A percentile compares a stretch with the other conserved stretches of the same genome.
Evolutionary conservation across 1,139 yeast genomes (phyloP).

Genomic region (Hyphopichia pseudoburtonii): DNA sequence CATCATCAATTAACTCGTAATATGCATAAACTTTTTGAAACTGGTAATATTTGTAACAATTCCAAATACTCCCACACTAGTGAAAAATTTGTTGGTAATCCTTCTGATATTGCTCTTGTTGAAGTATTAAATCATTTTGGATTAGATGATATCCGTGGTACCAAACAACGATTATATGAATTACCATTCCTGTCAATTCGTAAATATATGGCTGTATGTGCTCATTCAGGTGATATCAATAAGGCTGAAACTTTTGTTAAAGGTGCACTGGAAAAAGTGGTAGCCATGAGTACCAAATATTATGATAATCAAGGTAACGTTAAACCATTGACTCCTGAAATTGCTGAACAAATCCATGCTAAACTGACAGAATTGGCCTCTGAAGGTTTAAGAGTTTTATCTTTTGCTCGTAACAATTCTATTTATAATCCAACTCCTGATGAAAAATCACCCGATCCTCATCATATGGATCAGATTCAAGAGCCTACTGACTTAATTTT

Average conservation of each 20-base stretch:
- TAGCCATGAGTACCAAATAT: slow-evolving; percentile 61
- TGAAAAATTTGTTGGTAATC: slow-evolving; percentile 81
- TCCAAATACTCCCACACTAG: slow-evolving; percentile 67
- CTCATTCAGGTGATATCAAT: slow-evolving; percentile 56
- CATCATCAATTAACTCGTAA: slow-evolving; percentile 52
- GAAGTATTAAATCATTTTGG: slow-evolving; percentile 74
- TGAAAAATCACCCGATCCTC: slow-evolving; percentile 32
- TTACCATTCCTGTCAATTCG: slow-evolving; percentile 81
- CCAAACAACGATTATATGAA: slow-evolving; percentile 61
- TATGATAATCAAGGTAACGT: slow-evolving; percentile 56
- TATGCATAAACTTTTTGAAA: slow-evolving; percentile 54
- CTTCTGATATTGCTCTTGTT: slow-evolving; percentile 88
- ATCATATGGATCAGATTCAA: slow-evolving; percentile 23
- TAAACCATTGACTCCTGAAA: slow-evolving; percentile 52
- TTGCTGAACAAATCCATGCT: slow-evolving; percentile 44
- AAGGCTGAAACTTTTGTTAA: slow-evolving; percentile 68
- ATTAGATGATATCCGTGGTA: slow-evolving; percentile 65
- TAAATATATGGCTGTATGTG: slow-evolving; percentile 85
- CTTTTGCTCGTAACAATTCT: slow-evolving; percentile 60
- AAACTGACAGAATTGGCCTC: slow-evolving; percentile 68
- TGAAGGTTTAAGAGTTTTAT: slow-evolving; percentile 86
- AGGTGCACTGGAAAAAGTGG: slow-evolving; percentile 85
- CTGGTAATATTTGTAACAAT: slow-evolving; percentile 82
- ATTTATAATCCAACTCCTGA: slow-evolving; percentile 20
- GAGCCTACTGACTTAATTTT: slow-evolving; percentile 63